Conservation (phyloP, 2,329 filamentous ascomycete genomes). For the Aspergillus latus region DNA sequence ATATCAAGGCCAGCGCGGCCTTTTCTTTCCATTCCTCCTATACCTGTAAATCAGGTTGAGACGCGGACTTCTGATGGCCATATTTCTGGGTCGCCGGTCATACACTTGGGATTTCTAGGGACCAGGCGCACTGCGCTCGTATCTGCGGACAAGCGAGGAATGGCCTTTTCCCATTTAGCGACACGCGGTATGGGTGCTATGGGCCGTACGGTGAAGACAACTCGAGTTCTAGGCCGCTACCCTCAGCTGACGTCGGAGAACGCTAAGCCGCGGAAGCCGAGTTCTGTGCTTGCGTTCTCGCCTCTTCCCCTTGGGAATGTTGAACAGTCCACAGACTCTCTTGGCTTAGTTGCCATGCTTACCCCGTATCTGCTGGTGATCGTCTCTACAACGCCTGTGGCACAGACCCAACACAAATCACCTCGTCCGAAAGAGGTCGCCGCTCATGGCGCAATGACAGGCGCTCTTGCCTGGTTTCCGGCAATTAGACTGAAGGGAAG, state of each 20-base stretch:
- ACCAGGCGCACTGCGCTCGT: conserved; percentile 92
- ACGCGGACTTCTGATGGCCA: conserved; percentile 77
- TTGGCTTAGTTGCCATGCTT: conserved; percentile 91
- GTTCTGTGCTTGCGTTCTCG: conserved; percentile 89
- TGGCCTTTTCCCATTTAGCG: conserved; percentile 97
- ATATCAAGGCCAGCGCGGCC: conserved; percentile 76
- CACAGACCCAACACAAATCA: conserved; percentile 94
- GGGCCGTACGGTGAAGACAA: conserved; percentile 82
- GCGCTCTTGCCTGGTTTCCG: conserved; percentile 95
- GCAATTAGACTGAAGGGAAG: conserved; percentile 85
- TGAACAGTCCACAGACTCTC: conserved; percentile 78
- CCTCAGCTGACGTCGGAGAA: conserved; percentile 64
- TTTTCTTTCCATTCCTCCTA: conserved; percentile 80
- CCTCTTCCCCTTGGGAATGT: conserved; percentile 91
- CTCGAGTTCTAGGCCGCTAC: conserved; percentile 86
- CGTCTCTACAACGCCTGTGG: conserved; percentile 93
- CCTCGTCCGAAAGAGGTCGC: conserved; percentile 86
- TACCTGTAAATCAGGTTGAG: conserved; percentile 64
- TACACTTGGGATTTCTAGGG: conserved; percentile 92
- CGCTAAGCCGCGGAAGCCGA: conserved; percentile 77
- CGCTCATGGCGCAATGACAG: conserved; percentile 87
- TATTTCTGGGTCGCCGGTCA: conserved; percentile 70
- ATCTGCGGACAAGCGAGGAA: conserved; percentile 89
- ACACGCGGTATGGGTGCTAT: conserved; percentile 85
- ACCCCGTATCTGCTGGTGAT: conserved; percentile 95